Conservation (phyloP, 2,329 filamentous ascomycete species). For the Pestalotiopsis sp. region DNA sequence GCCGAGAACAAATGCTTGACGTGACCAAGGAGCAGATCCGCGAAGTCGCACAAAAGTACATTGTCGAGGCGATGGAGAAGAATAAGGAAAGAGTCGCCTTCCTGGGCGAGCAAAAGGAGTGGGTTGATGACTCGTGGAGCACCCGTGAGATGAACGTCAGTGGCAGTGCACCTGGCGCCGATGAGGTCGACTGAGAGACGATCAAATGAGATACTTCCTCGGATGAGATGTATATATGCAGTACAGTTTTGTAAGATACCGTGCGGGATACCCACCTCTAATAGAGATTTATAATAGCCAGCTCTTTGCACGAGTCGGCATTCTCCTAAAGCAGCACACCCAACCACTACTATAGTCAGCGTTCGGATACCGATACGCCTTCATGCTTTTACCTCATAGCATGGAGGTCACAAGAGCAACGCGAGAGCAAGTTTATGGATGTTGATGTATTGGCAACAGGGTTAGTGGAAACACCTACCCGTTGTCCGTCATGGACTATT, state of each 20-base stretch:
- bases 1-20: constrained; percentile 83
- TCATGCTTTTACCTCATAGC: constrained; percentile 51
- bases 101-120: constrained; percentile 81
- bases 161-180: constrained; percentile 33
- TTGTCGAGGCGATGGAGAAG: constrained; percentile 68
- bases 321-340: constrained; percentile 2
- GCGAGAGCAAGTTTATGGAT: constrained; percentile 53
- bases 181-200: constrained; percentile 9
- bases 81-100: constrained; percentile 69
- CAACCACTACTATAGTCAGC: constrained; percentile 33
- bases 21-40: constrained; percentile 81
- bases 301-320: constrained; percentile 22
- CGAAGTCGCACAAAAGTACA: constrained; percentile 78
- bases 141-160: constrained; percentile 74
- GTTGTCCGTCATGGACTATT: constrained; percentile 13
- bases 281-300: constrained; percentile 19
- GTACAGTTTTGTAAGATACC: constrained; percentile 34
- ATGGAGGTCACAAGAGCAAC: constrained; percentile 61
- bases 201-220: not conserved
- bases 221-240: constrained; percentile 17
- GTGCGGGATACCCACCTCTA: constrained; percentile 41
- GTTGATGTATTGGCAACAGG: constrained; percentile 20
- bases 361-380: constrained; percentile 70
- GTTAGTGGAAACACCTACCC: constrained; percentile 26
- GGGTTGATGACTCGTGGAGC: constrained; percentile 75